Evolutionary conservation across 345 rosid species (phyloP), one percentile per base, ranked within the genome.

Genomic region (Acer saccharum): DNA sequence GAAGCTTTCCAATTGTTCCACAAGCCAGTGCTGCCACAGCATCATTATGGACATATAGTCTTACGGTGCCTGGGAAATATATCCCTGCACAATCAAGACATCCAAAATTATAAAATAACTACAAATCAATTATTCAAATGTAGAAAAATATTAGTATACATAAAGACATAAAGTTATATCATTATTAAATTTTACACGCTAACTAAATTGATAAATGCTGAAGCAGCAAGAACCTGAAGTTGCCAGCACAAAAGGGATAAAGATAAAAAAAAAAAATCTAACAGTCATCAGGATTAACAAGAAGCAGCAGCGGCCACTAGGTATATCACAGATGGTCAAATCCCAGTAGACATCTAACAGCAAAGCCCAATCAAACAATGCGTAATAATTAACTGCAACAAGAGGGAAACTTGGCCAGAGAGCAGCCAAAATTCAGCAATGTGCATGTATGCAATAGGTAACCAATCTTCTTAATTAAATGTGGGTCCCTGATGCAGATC

Each of bases 1-100:
- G 94, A 73, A 93, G 97, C 86, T 91, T 92, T 78, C 99, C 98
- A 91, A 91, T 78, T 61, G 99, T 93, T 71, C 99, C 98, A 84
- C 99, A 88, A 2, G 98, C 97, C 83, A 95, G 76, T 71, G 98
- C 99, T 76, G 97, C 98, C 58, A 95, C 85, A 20, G 98, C 97
- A 88, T 94, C 99, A 80, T 94, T 95, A 74, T 85, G 93, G 70
- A 91, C 97, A 84, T 87, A 92, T 44, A 92, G 85, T 86, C 86
- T 87, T 54, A 90, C 98, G 79, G 25, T 89, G 85, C 77, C 87
- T 82, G 7, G 98, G 97, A 78, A 92, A 92, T 68, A 94, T 89
- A 66, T 86, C 93, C 85, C 99, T 95, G 88, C 44, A 65, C 71
- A 78, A 50, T 54, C 75, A 74, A 46, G 16, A 73, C 63, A 21